These are phyloP conservation scores for Oryza brachyantha DNA, from an alignment of 176 grass and related monocot genomes.

Conservation along the genomic window DNA sequence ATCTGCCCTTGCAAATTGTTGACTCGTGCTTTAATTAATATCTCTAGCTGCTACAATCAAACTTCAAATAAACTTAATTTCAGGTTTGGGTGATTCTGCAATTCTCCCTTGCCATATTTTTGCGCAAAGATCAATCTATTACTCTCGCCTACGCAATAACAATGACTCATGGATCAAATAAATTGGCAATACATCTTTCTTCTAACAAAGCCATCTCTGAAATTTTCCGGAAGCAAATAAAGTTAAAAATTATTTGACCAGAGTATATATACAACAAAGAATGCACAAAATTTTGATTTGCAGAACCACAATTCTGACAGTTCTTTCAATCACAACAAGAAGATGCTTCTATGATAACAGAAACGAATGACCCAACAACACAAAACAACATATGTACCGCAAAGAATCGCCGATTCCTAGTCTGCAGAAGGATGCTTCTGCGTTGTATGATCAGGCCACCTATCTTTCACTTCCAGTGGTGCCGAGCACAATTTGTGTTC, in stretches of 20 bases:
- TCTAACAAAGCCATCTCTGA: neutral
- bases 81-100: too few relatives aligned
- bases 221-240: neutral
- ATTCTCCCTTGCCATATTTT: too few relatives aligned
- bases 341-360: neutral
- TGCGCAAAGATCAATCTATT: too few relatives aligned
- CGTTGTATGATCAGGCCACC: conserved; percentile 18
- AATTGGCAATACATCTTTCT: neutral
- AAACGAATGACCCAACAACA: neutral
- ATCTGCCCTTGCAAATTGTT: too few relatives aligned
- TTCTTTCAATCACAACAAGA: neutral
- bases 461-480: neutral
- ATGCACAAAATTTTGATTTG: neutral
- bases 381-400: conserved; percentile 33
- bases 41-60: too few relatives aligned
- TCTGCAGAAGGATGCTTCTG: conserved; percentile 26
- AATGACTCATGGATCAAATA: neutral
- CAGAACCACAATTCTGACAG: neutral
- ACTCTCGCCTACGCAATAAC: too few relatives aligned
- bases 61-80: too few relatives aligned
- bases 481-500: conserved; percentile 28
- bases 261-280: neutral
- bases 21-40: too few relatives aligned
- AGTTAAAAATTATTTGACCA: neutral
- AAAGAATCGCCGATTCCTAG: conserved; percentile 46